These are phyloP conservation scores for Didymella pinodella DNA, from an alignment of 2,329 filamentous ascomycete genomes.

Conservation along the genomic window DNA sequence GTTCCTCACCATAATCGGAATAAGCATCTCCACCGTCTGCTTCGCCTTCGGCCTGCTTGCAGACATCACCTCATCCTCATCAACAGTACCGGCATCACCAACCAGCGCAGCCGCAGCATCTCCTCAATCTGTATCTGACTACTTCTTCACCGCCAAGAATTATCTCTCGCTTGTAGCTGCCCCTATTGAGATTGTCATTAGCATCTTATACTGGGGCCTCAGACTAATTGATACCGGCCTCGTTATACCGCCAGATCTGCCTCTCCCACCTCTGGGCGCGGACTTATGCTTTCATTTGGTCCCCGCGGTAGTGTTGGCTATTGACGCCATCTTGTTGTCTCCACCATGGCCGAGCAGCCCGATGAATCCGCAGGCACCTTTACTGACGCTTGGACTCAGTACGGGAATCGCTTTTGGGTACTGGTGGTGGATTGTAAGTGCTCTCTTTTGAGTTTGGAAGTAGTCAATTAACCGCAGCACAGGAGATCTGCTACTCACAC, in stretches of 20 bases:
- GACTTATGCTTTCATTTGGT: constrained; percentile 61
- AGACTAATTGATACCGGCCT: constrained; percentile 62
- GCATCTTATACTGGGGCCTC: constrained; percentile 76
- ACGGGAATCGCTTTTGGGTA: constrained; percentile 70
- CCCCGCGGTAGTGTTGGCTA: constrained; percentile 68
- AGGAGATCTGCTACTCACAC: constrained; percentile 70
- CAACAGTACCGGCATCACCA: background rate
- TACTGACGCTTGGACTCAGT: constrained; percentile 67
- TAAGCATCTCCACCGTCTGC: constrained; percentile 66
- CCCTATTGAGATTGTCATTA: constrained; percentile 75
- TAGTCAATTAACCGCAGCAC: background rate
- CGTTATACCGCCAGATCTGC: constrained; percentile 55
- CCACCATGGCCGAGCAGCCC: constrained; percentile 70
- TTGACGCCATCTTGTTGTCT: constrained; percentile 73
- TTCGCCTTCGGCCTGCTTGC: constrained; percentile 69
- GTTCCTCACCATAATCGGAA: constrained; percentile 77
- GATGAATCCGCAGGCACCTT: constrained; percentile 57
- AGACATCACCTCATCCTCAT: constrained; percentile 57
- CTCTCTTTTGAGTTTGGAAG: background rate
- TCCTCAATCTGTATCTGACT: constrained; percentile 52
- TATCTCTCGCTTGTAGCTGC: constrained; percentile 69
- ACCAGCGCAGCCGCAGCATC: constrained; percentile 43
- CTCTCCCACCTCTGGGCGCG: constrained; percentile 55
- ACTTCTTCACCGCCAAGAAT: constrained; percentile 74
- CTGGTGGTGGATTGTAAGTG: constrained; percentile 71